A percentile compares a stretch with the other conserved stretches of the same genome.
These are phyloP conservation scores for Aspergillus fumigatus DNA, from an alignment of 2,329 filamentous ascomycete species.

Conservation along the genomic window DNA sequence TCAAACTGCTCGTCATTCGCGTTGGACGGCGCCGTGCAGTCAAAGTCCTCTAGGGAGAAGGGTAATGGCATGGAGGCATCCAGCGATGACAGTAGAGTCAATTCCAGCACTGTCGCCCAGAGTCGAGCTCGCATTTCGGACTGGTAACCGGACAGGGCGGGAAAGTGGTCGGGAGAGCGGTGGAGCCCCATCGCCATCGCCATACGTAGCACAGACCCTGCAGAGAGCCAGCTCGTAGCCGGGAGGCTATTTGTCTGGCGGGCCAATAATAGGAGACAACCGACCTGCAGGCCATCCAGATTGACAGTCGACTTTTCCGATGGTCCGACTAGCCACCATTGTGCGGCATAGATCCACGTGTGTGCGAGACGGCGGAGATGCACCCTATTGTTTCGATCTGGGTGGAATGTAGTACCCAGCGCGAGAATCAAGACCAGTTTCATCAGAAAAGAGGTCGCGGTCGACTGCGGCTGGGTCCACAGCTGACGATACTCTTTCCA, in stretches of 20 bases:
- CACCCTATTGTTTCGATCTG: slow-evolving; percentile 9
- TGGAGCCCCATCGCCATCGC: slow-evolving; percentile 3
- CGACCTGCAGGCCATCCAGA: slow-evolving; percentile 31
- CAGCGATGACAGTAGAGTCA: slow-evolving; percentile 8
- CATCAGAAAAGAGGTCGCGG: slow-evolving; percentile 17
- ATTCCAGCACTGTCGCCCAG: slow-evolving; percentile 26
- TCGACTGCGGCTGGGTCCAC: slow-evolving; percentile 20
- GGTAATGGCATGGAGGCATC: no score
- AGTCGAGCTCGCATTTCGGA: slow-evolving; percentile 22
- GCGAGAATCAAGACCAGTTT: slow-evolving; percentile 30
- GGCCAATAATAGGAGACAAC: slow-evolving; percentile 30
- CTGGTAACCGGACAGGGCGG: slow-evolving; percentile 15
- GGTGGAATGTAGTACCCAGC: slow-evolving; percentile 27
- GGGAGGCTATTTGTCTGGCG: slow-evolving; percentile 15
- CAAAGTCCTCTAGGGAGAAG: no score
- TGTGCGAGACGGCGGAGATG: slow-evolving; percentile 9
- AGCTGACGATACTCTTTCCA: slow-evolving; percentile 27
- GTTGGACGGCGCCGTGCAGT: no score
- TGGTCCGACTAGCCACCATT: slow-evolving; percentile 35
- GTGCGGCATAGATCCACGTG: slow-evolving; percentile 30
- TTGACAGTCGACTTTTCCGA: slow-evolving; percentile 25
- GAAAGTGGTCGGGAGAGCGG: slow-evolving; percentile 2
- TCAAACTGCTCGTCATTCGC: no score
- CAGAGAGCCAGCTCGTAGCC: no score
- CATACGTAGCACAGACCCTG: no score